Evolutionary conservation across 208 protist species (phyloP), one percentile per base, ranked within the genome.

Genomic region (Trypanosoma scelopori): DNA sequence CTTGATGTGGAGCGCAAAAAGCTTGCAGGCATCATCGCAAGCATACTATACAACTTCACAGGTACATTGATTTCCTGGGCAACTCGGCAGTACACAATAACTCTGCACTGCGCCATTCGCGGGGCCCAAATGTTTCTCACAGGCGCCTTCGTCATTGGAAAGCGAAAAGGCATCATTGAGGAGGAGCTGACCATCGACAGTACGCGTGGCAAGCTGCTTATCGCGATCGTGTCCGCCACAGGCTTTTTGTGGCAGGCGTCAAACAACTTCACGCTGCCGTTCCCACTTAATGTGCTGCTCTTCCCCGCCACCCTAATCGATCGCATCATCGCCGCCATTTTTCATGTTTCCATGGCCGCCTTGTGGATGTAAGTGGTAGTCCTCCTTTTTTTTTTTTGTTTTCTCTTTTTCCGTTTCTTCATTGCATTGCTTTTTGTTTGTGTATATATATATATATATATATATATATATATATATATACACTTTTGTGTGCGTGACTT

Each of bases 181-280:
- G 70, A 82, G 16, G 69, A 77, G 25, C 43, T 85, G 11, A 76
- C 73, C 22, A 42, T 82, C 56, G 53, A 85, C 25, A 73, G 52
- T 60, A 43, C 42, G 22, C 84, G 77, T 55, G 76, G 69, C 11
- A 74, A 76, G 47, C 47, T 68, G n/a, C 67, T 90, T 5, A 67
- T 86, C 4, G 60, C 53, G 25, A 69, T 84, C 12, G 57, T 96
- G 22, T 76, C 86, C 3, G 50, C 59, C 47, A 49, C 88, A 48
- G 91, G 91, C 35, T 78, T 96, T 58, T 57, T 87, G 27, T 96
- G 85, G 74, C 91, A 96, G 73, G 60, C 72, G 11, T 72, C 85
- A 62, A 58, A 77, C 45, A 63, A 68, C 23, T 80, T 79, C 49
- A 58, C 77, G 16, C 48, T 93, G 13, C 81, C 84, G 0, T 96